Conservation (phyloP, 2,329 filamentous ascomycete genomes). For the Arthrobotrys conoides region DNA sequence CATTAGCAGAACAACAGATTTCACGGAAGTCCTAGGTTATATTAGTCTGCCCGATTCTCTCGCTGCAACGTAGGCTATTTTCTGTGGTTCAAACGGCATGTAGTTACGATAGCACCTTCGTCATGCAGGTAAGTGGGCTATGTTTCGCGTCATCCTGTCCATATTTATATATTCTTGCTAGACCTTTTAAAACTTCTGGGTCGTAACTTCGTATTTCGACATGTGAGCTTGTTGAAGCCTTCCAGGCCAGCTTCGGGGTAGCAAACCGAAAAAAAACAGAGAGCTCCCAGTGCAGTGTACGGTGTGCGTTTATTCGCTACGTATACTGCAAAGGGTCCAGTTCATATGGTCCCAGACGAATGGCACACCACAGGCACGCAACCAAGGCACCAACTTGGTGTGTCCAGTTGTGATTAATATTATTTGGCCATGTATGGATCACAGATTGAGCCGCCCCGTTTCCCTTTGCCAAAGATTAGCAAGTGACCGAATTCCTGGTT, state of each 20-base stretch:
- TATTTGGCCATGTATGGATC: slow-evolving; percentile 6
- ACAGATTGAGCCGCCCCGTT: slow-evolving; percentile 43
- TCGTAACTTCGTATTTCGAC: slow-evolving; percentile 28
- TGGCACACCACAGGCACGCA: slow-evolving; percentile 27
- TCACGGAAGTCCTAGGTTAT: slow-evolving; percentile 10
- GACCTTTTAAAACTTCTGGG: not conserved
- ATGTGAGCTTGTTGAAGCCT: slow-evolving; percentile 28
- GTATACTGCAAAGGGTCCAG: slow-evolving; percentile 7
- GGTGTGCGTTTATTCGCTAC: slow-evolving; percentile 24
- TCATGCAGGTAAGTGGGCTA: slow-evolving; percentile 60
- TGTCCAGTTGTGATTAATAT: slow-evolving; percentile 26
- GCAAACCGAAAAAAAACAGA: slow-evolving; percentile 27
- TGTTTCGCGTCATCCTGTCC: slow-evolving; percentile 54
- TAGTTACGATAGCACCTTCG: slow-evolving; percentile 38
- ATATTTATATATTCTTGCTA: slow-evolving; percentile 31
- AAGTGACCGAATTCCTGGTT: slow-evolving; percentile 28
- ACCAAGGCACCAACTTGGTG: slow-evolving; percentile 23
- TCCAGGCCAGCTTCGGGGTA: slow-evolving; percentile 9
- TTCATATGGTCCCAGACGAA: slow-evolving; percentile 6
- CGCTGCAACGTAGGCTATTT: slow-evolving; percentile 7
- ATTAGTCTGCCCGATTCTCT: slow-evolving; percentile 18
- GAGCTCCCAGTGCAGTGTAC: slow-evolving; percentile 1
- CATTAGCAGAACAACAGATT: slow-evolving; percentile 18
- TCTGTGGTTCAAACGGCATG: slow-evolving; percentile 31
- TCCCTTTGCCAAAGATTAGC: slow-evolving; percentile 16